phyloP scores from a whole-genome alignment of 2,329 filamentous ascomycete genomes.

The Fusarium coffeatum region DNA sequence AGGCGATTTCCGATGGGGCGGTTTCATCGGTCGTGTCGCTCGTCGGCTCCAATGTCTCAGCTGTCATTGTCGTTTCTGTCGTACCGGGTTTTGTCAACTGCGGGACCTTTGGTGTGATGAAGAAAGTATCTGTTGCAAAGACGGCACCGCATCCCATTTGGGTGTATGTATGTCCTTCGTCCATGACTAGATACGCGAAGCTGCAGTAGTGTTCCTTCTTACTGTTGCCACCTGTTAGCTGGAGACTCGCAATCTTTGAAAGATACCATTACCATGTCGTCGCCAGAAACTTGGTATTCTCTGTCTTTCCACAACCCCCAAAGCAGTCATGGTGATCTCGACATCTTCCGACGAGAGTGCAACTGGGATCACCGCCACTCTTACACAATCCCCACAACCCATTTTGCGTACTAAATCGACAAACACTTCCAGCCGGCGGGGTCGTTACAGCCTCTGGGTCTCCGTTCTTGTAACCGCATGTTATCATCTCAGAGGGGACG shows the following conservation, averaged over 20 bases:
- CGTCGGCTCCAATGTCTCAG: conserved; percentile 7
- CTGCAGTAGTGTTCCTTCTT: conserved; percentile 47
- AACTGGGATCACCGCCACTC: conserved; percentile 23
- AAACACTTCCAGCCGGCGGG: conserved; percentile 50
- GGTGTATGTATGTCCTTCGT: conserved; percentile 50
- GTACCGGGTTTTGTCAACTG: conserved; percentile 7
- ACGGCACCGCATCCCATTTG: conserved; percentile 51
- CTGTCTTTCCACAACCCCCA: conserved; percentile 47
- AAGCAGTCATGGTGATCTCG: conserved; percentile 50
- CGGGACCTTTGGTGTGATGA: conserved; percentile 29
- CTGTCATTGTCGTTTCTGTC: conserved; percentile 6
- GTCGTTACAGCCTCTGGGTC: conserved; percentile 44
- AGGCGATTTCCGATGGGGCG: conserved; percentile 1
- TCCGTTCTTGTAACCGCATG: conserved; percentile 49
- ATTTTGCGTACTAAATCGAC: conserved; percentile 49
- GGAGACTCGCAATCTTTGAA: fast-evolving
- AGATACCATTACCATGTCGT: conserved; percentile 49
- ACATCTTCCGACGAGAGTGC: conserved; percentile 52
- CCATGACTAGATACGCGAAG: conserved; percentile 49
- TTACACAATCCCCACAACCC: conserved; percentile 54
- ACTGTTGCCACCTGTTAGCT: background rate
- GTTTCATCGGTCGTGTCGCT: conserved; percentile 3
- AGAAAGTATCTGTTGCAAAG: conserved; percentile 43
- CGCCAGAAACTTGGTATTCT: conserved; percentile 43
- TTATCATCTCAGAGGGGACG: conserved; percentile 36